Evolutionary conservation across 371 early-diverging fungal species (phyloP), one percentile per base, ranked within the genome.

Genomic region (Basidiobolus meristosporus): DNA sequence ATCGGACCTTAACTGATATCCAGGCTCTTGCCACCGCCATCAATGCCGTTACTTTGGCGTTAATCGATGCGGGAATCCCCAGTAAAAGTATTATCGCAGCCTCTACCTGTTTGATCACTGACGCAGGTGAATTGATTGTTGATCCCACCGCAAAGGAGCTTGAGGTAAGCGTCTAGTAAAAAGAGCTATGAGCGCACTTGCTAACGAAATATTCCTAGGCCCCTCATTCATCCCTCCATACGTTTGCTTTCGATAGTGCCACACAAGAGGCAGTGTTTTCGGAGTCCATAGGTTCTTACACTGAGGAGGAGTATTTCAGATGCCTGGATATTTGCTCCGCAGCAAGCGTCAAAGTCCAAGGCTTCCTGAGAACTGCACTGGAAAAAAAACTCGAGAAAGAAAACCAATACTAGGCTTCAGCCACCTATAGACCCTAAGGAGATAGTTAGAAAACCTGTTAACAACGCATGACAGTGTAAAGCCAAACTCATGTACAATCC

Each of bases 11-110:
- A 40, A 2, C 5, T 16, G 1, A 12, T 38, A 22, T 11, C 16
- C 45, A 73, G 77, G 63, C 74, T 17, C 52, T 82, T 20, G 57
- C 91, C 7, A 69, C 82, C 5, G 72, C 84, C 0, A 67, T 90
- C 28, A 92, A 91, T 49, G 89, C 89, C 0, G 68, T 76, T 0
- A 59, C 76, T 6, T 44, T 93, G 46, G 90, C 92, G 0, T 65
- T 95, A 18, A 42, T 93, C 39, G 87, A 92, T 52, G 90, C 92
- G 7, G 93, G 90, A 22, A 63, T 92, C n/a, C 84, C 92, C 10
- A 49, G 92, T 47, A 76, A 66, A 33, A 55, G 63, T 7, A 67
- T 83, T 45, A 60, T 72, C 1, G 77, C 75, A 9, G 65, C 85
- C 4, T 73, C 82, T 4, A 67, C 80, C 2, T 80, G 77, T 41